Conservation (phyloP, 768 basidiomycete genomes). For the Kwoniella shandongensis region DNA sequence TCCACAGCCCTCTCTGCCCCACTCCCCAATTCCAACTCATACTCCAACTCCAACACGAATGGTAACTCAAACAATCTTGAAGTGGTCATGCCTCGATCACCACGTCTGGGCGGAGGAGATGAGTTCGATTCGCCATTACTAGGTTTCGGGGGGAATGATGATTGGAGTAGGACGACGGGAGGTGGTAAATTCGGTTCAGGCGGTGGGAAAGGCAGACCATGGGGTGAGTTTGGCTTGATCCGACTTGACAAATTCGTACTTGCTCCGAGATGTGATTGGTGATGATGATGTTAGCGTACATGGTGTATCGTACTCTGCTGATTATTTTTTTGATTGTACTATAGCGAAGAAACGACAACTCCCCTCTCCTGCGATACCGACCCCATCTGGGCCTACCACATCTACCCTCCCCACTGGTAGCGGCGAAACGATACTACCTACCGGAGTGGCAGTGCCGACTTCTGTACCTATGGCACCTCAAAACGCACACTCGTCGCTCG, state of each 20-base stretch:
- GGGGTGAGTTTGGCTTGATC: too few species aligned
- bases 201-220: too few species aligned
- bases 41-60: neutral
- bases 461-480: conserved; percentile 16
- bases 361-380: too few species aligned
- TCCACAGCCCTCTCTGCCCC: conserved; percentile 32
- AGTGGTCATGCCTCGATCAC: conserved; percentile 9
- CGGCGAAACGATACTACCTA: neutral
- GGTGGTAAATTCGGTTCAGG: too few species aligned
- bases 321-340: neutral
- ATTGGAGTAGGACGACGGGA: too few species aligned
- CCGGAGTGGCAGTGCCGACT: neutral
- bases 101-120: conserved; percentile 5
- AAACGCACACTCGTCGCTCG: conserved; percentile 6
- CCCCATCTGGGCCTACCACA: conserved; percentile 5
- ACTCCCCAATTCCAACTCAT: neutral
- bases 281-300: conserved; percentile 6
- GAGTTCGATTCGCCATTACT: conserved; percentile 7
- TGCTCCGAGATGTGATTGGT: too few species aligned
- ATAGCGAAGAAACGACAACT: conserved; percentile 11
- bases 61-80: conserved; percentile 4
- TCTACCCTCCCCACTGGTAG: conserved; percentile 8
- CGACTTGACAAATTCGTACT: too few species aligned
- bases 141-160: neutral
- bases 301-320: neutral